Evolutionary conservation across 176 grass and related monocot genomes (phyloP), one percentile per base, ranked within the genome.

Genomic region (Oryza glumipatula): DNA sequence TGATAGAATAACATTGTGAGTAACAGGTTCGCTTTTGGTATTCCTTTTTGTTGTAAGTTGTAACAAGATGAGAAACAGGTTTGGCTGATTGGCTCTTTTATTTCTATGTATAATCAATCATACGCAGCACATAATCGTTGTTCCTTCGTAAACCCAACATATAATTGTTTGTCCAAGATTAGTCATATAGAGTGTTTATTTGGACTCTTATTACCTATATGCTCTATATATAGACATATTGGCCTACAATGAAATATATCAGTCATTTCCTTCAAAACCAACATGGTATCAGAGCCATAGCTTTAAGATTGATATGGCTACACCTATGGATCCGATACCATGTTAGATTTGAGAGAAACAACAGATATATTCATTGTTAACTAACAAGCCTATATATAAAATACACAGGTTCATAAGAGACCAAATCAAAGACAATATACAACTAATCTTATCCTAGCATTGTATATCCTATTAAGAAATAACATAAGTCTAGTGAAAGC

Each of bases 161-260:
- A 35, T 6, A n/a, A n/a, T n/a, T 76, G 30, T 14, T 14, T 10
- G 0, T 6, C 33, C 41, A 65, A 44, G 38, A 64, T 78, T 60
- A 39, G 74, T 26, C 35, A 44, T 0, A 5, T 10, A 9, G 6
- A 9, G 35, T 64, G 35, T n/a, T 43, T 77, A 11, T 22, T 44
- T 78, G 76, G 54, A 78, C 56, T 3, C 35, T 41, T 77, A 32
- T 65, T 36, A 10, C 38, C n/a, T 64, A 43, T 65, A 9, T 6
- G 44, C 21, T 43, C 13, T 17, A 65, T 78, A 17, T n/a, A 14
- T 44, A 77, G 7, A 77, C 11, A 77, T 9, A 77, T 16, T 23
- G 6, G 3, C 52, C 75, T 63, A 77, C 21, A 48, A 54, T 81
- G n/a, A 15, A 70, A 70, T 54, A 36, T 56, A 70, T 70, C 48